These are phyloP conservation scores for Lachnellula willkommii DNA, from an alignment of 2,329 filamentous ascomycete species.

Conservation along the genomic window DNA sequence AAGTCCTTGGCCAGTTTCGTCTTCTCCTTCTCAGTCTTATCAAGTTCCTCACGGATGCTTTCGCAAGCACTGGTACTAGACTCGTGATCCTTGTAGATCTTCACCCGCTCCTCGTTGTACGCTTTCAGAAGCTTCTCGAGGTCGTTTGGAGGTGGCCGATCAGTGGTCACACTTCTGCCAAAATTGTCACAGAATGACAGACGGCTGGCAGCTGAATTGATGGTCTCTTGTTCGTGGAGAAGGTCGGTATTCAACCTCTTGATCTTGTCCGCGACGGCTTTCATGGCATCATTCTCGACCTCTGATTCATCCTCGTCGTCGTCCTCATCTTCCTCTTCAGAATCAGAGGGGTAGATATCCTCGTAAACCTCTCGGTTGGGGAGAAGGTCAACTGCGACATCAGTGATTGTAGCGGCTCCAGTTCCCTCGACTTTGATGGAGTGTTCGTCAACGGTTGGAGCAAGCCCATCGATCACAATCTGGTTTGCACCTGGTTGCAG, in stretches of 20 bases:
- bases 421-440: constrained; percentile 57
- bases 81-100: constrained; percentile 38
- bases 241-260: constrained; percentile 20
- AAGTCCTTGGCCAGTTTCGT: constrained; percentile 23
- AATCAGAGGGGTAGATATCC: constrained; percentile 33
- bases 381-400: constrained; percentile 56
- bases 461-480: constrained; percentile 50
- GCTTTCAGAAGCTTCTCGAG: constrained; percentile 22
- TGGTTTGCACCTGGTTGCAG: constrained; percentile 52
- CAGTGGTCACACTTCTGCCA: constrained; percentile 19
- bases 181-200: constrained; percentile 26
- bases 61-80: constrained; percentile 31
- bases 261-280: constrained; percentile 19
- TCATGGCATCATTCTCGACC: constrained; percentile 25
- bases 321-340: constrained; percentile 30
- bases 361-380: constrained; percentile 43
- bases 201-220: constrained; percentile 26
- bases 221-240: constrained; percentile 28
- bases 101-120: constrained; percentile 26
- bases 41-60: constrained; percentile 32
- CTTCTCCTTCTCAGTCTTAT: constrained; percentile 31
- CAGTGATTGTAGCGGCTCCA: constrained; percentile 53
- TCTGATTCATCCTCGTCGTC: constrained; percentile 30
- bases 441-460: constrained; percentile 48
- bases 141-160: constrained; percentile 17